These are phyloP conservation scores for Ascochyta fabae DNA, from an alignment of 2,329 filamentous ascomycete species.

Conservation along the genomic window DNA sequence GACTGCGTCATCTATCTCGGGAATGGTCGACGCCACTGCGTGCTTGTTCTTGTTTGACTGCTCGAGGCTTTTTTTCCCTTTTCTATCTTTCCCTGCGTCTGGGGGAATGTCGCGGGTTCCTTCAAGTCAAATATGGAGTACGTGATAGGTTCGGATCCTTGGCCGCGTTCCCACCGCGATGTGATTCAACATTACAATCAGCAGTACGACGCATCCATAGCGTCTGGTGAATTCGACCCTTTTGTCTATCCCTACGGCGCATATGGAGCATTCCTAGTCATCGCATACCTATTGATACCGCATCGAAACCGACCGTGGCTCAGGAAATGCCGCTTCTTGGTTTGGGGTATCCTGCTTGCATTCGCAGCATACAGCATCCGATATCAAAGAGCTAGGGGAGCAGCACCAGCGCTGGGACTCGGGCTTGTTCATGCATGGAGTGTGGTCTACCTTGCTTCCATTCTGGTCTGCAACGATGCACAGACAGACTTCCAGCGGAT, in stretches of 20 bases:
- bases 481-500: slow-evolving; percentile 64
- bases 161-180: slow-evolving; percentile 46
- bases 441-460: slow-evolving; percentile 59
- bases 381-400: slow-evolving; percentile 55
- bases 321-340: slow-evolving; percentile 51
- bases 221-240: slow-evolving; percentile 49
- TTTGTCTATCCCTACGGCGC: slow-evolving; percentile 54
- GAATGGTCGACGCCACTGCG: slow-evolving; percentile 20
- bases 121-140: slow-evolving; percentile 4
- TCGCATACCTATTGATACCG: slow-evolving; percentile 61
- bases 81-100: slow-evolving; percentile 2
- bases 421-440: slow-evolving; percentile 63
- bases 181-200: slow-evolving; percentile 45
- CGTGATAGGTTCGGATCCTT: slow-evolving; percentile 18
- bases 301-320: slow-evolving; percentile 51
- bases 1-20: slow-evolving; percentile 39
- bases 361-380: slow-evolving; percentile 54
- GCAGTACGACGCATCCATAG: slow-evolving; percentile 50
- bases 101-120: neutral
- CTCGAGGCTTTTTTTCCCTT: neutral
- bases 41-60: slow-evolving; percentile 17
- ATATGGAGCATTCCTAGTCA: slow-evolving; percentile 49
- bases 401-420: slow-evolving; percentile 61
- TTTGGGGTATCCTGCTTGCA: slow-evolving; percentile 54
- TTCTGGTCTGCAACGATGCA: slow-evolving; percentile 63